Conservation (phyloP, 768 basidiomycete genomes). For the Boletus vermiculosoides region DNA sequence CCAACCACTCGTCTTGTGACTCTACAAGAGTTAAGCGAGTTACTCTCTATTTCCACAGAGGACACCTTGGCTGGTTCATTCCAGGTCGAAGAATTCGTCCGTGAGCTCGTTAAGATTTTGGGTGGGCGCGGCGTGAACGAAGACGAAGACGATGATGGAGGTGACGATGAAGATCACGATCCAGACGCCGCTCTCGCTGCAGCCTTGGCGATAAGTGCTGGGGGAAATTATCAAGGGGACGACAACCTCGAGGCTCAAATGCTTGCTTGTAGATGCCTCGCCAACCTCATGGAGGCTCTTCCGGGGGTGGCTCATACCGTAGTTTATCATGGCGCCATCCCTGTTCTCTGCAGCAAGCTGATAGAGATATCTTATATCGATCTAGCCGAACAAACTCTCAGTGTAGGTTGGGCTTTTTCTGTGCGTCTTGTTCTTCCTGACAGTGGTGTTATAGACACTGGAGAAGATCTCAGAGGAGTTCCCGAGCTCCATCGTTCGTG, state of each 20-base stretch:
- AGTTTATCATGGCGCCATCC: constrained; percentile 97
- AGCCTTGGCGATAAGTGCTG: constrained; percentile 78
- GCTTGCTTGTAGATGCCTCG: constrained; percentile 92
- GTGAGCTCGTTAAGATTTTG: constrained; percentile 88
- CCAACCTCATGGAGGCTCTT: constrained; percentile 98
- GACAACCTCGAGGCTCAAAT: constrained; percentile 93
- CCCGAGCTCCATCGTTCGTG: constrained; percentile 91
- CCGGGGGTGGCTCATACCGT: constrained; percentile 97
- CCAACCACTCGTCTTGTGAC: constrained; percentile 85
- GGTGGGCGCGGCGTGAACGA: constrained; percentile 72
- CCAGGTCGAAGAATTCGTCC: constrained; percentile 87
- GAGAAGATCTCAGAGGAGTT: constrained; percentile 99
- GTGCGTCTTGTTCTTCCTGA: constrained; percentile 10
- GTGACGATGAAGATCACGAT: constrained; percentile 63
- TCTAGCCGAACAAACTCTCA: constrained; percentile 95
- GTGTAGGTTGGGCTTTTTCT: constrained; percentile 56
- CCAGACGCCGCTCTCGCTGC: constrained; percentile 90
- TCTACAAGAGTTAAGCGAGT: constrained; percentile 90
- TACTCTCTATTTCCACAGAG: constrained; percentile 95
- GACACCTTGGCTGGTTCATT: constrained; percentile 97
- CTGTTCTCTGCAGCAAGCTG: constrained; percentile 94
- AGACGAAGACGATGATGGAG: constrained; percentile 71
- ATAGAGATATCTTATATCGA: constrained; percentile 98
- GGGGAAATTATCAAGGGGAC: constrained; percentile 68
- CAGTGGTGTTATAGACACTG: constrained; percentile 63